A percentile compares a stretch with the other conserved stretches of the same genome.
phyloP scores from a whole-genome alignment of 108 stramenopile species.

The Skeletonema menzelii region DNA sequence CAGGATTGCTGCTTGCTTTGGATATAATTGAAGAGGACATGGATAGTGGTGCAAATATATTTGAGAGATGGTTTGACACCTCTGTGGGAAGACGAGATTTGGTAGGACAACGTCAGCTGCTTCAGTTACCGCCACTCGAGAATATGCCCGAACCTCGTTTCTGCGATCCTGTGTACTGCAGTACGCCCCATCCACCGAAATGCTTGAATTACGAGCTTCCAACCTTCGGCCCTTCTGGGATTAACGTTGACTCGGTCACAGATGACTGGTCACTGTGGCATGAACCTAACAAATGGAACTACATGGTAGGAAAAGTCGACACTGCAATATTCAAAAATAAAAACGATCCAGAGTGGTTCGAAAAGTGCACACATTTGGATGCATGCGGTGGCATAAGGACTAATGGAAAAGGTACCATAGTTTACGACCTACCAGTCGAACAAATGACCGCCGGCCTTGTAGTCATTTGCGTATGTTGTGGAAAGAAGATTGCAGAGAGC shows the following conservation, averaged over 20 bases:
- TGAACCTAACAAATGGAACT: constrained; percentile 30
- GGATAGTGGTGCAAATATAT: constrained; percentile 28
- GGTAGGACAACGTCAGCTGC: constrained; percentile 7
- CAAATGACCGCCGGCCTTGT: constrained; percentile 45
- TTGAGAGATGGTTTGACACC: constrained; percentile 41
- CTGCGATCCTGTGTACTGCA: constrained; percentile 47
- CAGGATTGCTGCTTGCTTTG: constrained; percentile 42
- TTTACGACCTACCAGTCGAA: constrained; percentile 37
- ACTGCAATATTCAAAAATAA: constrained; percentile 33
- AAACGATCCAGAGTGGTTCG: constrained; percentile 41
- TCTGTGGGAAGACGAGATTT: constrained; percentile 1
- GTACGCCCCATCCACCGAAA: constrained; percentile 38
- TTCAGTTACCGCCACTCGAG: constrained; percentile 16
- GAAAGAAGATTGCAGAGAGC: constrained; percentile 37
- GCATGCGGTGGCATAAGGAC: constrained; percentile 49
- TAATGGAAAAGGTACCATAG: constrained; percentile 8
- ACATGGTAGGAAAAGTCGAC: constrained; percentile 49
- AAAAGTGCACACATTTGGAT: constrained; percentile 45
- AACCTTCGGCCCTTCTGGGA: constrained; percentile 45
- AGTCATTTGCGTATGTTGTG: constrained; percentile 46
- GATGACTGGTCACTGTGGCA: constrained; percentile 40
- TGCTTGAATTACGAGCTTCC: constrained; percentile 56
- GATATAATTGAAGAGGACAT: constrained; percentile 50
- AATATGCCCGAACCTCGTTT: constrained; percentile 35
- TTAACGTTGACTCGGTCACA: constrained; percentile 11